Percentiles rank a stretch among this genome's conserved stretches.
Evolutionary conservation across 139 green algal genomes (phyloP).

Genomic region (Picochlorum costavermella): DNA sequence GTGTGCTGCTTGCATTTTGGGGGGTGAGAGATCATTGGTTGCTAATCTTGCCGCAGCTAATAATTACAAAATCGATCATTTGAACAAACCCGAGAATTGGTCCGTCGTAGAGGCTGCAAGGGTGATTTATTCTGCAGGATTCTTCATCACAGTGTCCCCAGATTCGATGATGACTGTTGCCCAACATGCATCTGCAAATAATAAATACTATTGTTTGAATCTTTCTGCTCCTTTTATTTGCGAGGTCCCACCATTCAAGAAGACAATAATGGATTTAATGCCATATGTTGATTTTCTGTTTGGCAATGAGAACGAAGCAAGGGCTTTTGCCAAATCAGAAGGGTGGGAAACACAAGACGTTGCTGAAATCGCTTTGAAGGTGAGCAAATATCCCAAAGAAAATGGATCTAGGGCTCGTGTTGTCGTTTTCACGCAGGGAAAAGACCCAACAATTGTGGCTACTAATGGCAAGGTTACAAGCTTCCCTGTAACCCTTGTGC

Average conservation of each 20-base stretch:
- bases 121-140: slow-evolving; percentile 90
- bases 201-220: slow-evolving; percentile 90
- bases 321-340: slow-evolving; percentile 82
- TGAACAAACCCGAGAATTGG: slow-evolving; percentile 67
- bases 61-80: slow-evolving; percentile 92
- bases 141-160: slow-evolving; percentile 96
- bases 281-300: slow-evolving; percentile 94
- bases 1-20: slow-evolving; percentile 83
- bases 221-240: slow-evolving; percentile 93
- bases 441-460: slow-evolving; percentile 81
- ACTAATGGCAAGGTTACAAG: slow-evolving; percentile 47
- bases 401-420: slow-evolving; percentile 60
- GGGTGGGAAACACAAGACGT: slow-evolving; percentile 80
- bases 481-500: slow-evolving; percentile 53
- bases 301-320: slow-evolving; percentile 94
- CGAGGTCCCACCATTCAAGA: slow-evolving; percentile 87
- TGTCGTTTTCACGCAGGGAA: slow-evolving; percentile 93
- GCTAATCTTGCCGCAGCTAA: slow-evolving; percentile 96
- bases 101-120: slow-evolving; percentile 73
- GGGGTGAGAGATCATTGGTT: slow-evolving; percentile 85
- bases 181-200: slow-evolving; percentile 72
- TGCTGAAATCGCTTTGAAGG: slow-evolving; percentile 74
- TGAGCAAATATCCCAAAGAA: slow-evolving; percentile 71
- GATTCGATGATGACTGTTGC: slow-evolving; percentile 77
- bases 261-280: slow-evolving; percentile 66